phyloP scores from a whole-genome alignment of 768 basidiomycete genomes.

The Amanita exitialis region DNA sequence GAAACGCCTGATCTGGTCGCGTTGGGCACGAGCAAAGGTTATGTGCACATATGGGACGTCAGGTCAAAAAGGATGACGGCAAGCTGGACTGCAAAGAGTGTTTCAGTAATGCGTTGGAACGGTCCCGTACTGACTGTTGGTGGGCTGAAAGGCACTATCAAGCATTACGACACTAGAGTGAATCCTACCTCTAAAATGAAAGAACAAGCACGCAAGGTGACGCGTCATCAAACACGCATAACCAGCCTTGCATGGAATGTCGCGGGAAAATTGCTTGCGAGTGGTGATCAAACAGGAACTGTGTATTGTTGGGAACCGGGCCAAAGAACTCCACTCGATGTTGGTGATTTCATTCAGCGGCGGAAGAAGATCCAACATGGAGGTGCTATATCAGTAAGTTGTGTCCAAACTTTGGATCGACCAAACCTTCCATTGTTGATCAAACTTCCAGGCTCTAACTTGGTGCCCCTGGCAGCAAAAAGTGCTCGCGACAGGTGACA shows the following conservation, averaged over 20 bases:
- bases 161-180: constrained; percentile 64
- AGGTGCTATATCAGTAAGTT: constrained; percentile 40
- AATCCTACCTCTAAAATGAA: constrained; percentile 31
- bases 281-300: constrained; percentile 66
- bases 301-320: constrained; percentile 73
- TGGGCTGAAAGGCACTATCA: constrained; percentile 57
- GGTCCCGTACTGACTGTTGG: constrained; percentile 58
- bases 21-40: constrained; percentile 49
- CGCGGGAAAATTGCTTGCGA: constrained; percentile 60
- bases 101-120: constrained; percentile 59
- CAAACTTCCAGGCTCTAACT: constrained; percentile 52
- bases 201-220: constrained; percentile 57
- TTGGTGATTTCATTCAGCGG: constrained; percentile 44
- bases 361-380: constrained; percentile 66
- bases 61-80: constrained; percentile 42
- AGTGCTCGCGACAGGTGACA: constrained; percentile 70
- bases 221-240: constrained; percentile 59
- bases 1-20: constrained; percentile 37
- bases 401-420: not conserved
- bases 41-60: constrained; percentile 68
- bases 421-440: not conserved
- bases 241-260: constrained; percentile 58
- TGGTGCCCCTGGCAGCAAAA: constrained; percentile 88
- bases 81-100: constrained; percentile 47
- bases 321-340: constrained; percentile 37